Percentiles rank a stretch among this genome's conserved stretches.
These are phyloP conservation scores for Coccomyxa sp. DNA, from an alignment of 139 green algal species.

Conservation along the genomic window DNA sequence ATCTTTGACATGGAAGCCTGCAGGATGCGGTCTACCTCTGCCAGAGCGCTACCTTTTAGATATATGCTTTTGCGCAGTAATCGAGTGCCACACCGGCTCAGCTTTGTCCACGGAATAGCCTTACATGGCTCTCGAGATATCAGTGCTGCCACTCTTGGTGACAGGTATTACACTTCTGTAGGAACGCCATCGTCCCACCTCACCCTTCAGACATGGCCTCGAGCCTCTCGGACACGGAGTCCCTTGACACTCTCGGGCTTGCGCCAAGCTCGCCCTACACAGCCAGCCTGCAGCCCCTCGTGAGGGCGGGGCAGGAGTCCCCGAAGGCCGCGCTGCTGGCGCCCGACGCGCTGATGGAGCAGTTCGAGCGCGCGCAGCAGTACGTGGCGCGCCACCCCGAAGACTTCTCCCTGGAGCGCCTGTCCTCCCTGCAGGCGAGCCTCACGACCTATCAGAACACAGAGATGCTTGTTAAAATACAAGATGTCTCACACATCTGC, in stretches of 20 bases:
- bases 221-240: background rate
- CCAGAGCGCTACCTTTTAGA: too few relatives aligned
- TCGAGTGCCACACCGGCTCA: too few relatives aligned
- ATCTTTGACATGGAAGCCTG: too few relatives aligned
- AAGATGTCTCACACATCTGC: too few relatives aligned
- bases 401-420: conserved; percentile 18
- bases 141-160: too few relatives aligned
- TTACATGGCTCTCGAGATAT: too few relatives aligned
- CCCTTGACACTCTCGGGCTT: background rate
- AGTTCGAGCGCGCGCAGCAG: conserved; percentile 32
- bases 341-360: conserved; percentile 23
- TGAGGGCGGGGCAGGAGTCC: background rate
- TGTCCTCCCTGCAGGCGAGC: conserved; percentile 23
- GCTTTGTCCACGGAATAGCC: too few relatives aligned
- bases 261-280: conserved; percentile 9
- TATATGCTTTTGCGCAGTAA: too few relatives aligned
- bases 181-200: background rate
- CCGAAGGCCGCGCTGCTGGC: conserved; percentile 2
- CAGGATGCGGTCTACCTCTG: too few relatives aligned
- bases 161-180: too few relatives aligned
- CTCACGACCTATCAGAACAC: too few relatives aligned
- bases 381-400: conserved; percentile 19
- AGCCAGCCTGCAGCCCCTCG: conserved; percentile 7
- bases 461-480: too few relatives aligned
- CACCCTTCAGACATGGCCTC: conserved; percentile 6